Base-by-base conservation (phyloP, 140 eudicot genomes). In the Ambrosia hybrid region DNA sequence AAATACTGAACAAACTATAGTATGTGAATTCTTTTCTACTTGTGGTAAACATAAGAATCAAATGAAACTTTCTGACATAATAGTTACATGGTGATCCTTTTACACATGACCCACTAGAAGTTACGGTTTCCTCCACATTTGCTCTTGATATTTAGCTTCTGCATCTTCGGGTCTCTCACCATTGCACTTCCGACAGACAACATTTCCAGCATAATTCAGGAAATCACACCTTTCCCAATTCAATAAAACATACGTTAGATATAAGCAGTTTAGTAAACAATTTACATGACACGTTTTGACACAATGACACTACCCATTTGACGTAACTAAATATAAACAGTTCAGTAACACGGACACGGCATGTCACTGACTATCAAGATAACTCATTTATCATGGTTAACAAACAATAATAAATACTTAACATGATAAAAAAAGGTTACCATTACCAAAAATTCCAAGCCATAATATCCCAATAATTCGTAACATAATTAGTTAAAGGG, bases 161-260 rank as follows among this genome's bases (percentile, higher is more conserved):
- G 51, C 51, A 46, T 46, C 51, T 46, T 46, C 12, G 0, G 12
- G 51, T 2, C 11, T 46, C 9, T 41, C 48, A 0, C 48, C 4
- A 41, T 4, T 41, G 48, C 48, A 41, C 79, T 86, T 88, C 15
- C 67, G 84, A 85, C 97, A 89, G 26, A 58, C 75, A 51, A 71
- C 71, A 45, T 30, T 30, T 30, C 34, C 34, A 30, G 34, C 34
- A 30, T 30, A 30, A 1, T 30, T 30, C 34, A 30, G 33, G 80
- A 79, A 87, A 71, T 89, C 84, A 60, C 98, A 92, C 73, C 48
- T 49, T 41, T 21, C 39, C 13, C 34, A 17, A 49, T 34, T 76
- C 73, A 62, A 34, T 41, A 21, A 9, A 46, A 70, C 71, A 77
- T 9, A 38, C 30, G 60, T 43, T 12, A 71, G 37, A 64, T 34